Evolutionary conservation across 129 eudicot species (phyloP).

Genomic region (Saposhnikovia divaricata): DNA sequence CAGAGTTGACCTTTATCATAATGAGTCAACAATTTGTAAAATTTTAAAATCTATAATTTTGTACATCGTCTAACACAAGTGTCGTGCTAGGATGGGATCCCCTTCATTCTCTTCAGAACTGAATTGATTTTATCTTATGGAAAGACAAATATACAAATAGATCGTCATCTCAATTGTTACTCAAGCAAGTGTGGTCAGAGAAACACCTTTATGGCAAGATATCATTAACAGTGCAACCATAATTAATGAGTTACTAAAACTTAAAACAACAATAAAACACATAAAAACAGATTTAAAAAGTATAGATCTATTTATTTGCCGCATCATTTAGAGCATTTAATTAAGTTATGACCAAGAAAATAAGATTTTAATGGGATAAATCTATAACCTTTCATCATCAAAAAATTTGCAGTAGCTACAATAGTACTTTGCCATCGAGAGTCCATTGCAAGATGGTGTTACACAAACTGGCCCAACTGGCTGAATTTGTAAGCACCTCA

Average conservation of each 20-base stretch:
- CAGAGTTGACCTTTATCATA: not conserved
- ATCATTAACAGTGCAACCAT: not conserved
- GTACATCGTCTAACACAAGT: not conserved
- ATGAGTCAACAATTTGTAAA: not conserved
- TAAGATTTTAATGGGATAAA: not conserved
- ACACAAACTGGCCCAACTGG: conserved; percentile 79
- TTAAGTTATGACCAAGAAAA: not conserved
- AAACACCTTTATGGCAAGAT: not conserved
- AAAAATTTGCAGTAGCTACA: conserved; percentile 93
- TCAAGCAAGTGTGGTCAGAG: not conserved
- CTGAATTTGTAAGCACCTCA: conserved; percentile 79
- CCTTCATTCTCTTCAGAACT: not conserved
- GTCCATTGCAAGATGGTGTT: conserved; percentile 88
- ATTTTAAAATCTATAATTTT: not conserved
- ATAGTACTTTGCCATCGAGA: conserved; percentile 83
- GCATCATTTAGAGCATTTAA: not conserved
- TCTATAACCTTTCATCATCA: conserved; percentile 80
- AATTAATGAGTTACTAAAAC: not conserved
- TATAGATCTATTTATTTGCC: not conserved
- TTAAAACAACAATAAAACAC: not conserved
- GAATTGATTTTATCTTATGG: not conserved
- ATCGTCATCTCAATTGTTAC: not conserved
- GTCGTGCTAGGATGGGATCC: not conserved
- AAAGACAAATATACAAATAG: not conserved
- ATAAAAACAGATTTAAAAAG: not conserved